A percentile compares a stretch with the other conserved stretches of the same genome.
phyloP scores from a whole-genome alignment of 129 eudicot species.

The Logfia minima region DNA sequence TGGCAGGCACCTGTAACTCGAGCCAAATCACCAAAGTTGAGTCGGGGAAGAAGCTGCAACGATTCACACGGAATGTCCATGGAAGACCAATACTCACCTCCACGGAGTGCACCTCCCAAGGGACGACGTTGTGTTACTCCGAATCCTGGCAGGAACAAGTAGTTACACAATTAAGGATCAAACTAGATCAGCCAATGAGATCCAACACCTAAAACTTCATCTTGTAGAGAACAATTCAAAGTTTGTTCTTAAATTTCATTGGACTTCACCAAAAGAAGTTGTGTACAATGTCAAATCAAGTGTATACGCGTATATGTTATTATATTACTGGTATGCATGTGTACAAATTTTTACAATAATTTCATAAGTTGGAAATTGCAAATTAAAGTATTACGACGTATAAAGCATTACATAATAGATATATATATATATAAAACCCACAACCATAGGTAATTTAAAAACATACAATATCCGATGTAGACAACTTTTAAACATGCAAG shows the following conservation, averaged over 20 bases:
- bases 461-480: too few relatives aligned
- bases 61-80: conserved; percentile 41
- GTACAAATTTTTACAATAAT: too few relatives aligned
- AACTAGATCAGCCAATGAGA: conserved; percentile 13
- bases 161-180: conserved; percentile 24
- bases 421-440: too few relatives aligned
- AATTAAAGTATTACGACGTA: too few relatives aligned
- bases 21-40: conserved; percentile 75
- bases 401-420: too few relatives aligned
- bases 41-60: conserved; percentile 64
- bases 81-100: conserved; percentile 43
- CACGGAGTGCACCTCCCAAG: conserved; percentile 43
- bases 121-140: conserved; percentile 44
- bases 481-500: too few relatives aligned
- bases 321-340: too few relatives aligned
- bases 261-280: background rate
- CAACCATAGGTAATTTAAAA: too few relatives aligned
- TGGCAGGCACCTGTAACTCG: conserved; percentile 73
- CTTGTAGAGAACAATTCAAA: background rate
- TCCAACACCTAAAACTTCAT: background rate
- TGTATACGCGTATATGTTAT: background rate
- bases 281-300: background rate
- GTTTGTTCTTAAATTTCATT: conserved; percentile 1
- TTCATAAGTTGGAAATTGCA: too few relatives aligned
- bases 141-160: conserved; percentile 28